These are phyloP conservation scores for Hymenoscyphus infarciens DNA, from an alignment of 2,329 filamentous ascomycete genomes.

Conservation along the genomic window DNA sequence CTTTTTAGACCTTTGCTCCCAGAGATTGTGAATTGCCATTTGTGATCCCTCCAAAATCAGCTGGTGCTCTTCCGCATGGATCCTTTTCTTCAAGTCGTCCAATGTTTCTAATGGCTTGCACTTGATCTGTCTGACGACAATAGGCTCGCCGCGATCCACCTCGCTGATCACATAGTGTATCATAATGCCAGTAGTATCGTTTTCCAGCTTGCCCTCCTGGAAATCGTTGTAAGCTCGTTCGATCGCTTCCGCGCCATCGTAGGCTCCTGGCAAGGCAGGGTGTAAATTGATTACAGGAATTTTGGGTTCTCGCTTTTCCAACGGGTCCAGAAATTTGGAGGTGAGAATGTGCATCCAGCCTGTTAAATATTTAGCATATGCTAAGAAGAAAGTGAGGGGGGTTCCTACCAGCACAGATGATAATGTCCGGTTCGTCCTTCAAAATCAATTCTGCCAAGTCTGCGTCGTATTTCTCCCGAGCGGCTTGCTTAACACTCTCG, in stretches of 20 bases:
- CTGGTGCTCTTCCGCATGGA: slow-evolving; percentile 73
- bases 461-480: slow-evolving; percentile 61
- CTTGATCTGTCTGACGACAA: slow-evolving; percentile 67
- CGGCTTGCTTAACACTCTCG: slow-evolving; percentile 43
- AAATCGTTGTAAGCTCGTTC: slow-evolving; percentile 74
- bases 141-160: slow-evolving; percentile 75
- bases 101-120: slow-evolving; percentile 62
- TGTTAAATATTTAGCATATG: slow-evolving; percentile 45
- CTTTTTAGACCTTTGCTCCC: slow-evolving; percentile 30
- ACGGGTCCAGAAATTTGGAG: slow-evolving; percentile 56
- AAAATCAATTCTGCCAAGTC: slow-evolving; percentile 62
- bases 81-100: slow-evolving; percentile 63
- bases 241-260: slow-evolving; percentile 76
- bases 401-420: slow-evolving; percentile 62
- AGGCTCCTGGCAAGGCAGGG: slow-evolving; percentile 59
- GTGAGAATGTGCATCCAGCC: slow-evolving; percentile 72
- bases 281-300: slow-evolving; percentile 67
- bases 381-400: too few species aligned
- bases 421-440: slow-evolving; percentile 49
- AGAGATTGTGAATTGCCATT: slow-evolving; percentile 43
- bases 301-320: slow-evolving; percentile 43
- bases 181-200: slow-evolving; percentile 76
- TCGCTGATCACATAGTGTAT: slow-evolving; percentile 78
- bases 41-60: slow-evolving; percentile 73
- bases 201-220: slow-evolving; percentile 57